Evolutionary conservation across 164 flowering plant species (phyloP), one percentile per base, ranked within the genome.

Genomic region (Vitis amurensis): DNA sequence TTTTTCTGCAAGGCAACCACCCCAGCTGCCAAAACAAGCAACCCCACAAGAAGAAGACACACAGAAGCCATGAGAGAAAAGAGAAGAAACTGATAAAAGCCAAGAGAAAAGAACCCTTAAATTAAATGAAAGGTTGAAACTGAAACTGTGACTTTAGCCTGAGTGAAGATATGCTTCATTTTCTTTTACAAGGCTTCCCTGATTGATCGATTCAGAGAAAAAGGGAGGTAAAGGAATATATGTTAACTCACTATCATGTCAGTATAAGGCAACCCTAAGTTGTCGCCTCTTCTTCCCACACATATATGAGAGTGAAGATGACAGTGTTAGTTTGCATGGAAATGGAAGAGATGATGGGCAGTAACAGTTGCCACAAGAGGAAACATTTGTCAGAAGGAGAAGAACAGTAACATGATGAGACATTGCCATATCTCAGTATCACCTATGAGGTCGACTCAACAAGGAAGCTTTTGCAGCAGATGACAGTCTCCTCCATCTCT

Each of bases 21-120:
- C 62, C 17, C 67, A 61, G 74, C 74, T 63, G 71, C 72, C 60
- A 75, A 62, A 47, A 71, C 64, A 49, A 81, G 62, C 55, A 78
- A 69, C 61, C 61, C 66, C 50, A 73, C 55, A 75, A 75, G 56
- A 11, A 63, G 53, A 72, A 63, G 44, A 51, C 64, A 59, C 29
- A 62, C 3, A 70, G 65, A 59, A 69, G 76, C 70, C 80, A 74
- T 78, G 69, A 47, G 50, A 52, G 62, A 66, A 30, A 4, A 48
- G 17, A 8, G 27, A 49, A 11, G 14, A 55, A 61, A n/a, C 7
- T 23, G 27, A 23, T 23, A 23, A 27, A 37, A 51, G n/a, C 11
- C 10, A 48, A 50, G 5, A 31, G 44, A 50, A 29, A 50, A 29
- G 50, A 71, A 29, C 60, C 19, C 37, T 11, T 37, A 59, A 59